Conservation (phyloP, 495 filamentous ascomycete species). For the Aspergillus conjunctus region DNA sequence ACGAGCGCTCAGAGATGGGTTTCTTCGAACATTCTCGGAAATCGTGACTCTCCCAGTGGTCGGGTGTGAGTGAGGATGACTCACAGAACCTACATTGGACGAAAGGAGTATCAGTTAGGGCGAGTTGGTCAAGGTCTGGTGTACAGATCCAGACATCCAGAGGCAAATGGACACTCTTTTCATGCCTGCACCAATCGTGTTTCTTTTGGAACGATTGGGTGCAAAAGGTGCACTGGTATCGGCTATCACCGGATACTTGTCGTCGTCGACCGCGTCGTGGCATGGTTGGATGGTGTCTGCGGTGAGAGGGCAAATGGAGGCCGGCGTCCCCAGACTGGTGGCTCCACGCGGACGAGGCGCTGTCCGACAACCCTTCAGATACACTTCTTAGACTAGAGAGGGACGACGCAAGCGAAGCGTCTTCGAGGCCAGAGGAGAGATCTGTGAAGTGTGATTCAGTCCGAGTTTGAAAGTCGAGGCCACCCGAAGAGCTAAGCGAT, state of each 20-base stretch:
- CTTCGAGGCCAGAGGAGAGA: conserved; percentile 8
- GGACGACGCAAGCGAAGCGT: conserved; percentile 14
- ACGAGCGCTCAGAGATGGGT: conserved; percentile 66
- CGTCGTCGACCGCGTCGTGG: conserved; percentile 46
- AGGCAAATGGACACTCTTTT: conserved; percentile 76
- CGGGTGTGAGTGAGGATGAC: conserved; percentile 53
- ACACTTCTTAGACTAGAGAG: conserved; percentile 34
- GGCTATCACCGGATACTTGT: conserved; percentile 40
- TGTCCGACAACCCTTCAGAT: conserved; percentile 40
- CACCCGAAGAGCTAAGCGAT: background rate
- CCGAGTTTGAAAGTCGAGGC: background rate
- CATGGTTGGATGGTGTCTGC: conserved; percentile 14
- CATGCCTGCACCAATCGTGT: conserved; percentile 83
- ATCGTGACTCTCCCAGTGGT: conserved; percentile 72
- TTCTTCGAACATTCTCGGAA: conserved; percentile 68
- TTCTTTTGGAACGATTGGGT: conserved; percentile 78
- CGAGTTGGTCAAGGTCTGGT: conserved; percentile 12
- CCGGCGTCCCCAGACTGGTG: conserved; percentile 45
- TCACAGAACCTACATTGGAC: conserved; percentile 68
- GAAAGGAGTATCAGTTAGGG: conserved; percentile 15
- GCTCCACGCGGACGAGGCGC: conserved; percentile 46
- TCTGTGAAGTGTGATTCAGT: background rate
- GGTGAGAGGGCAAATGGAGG: conserved; percentile 11
- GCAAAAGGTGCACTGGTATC: conserved; percentile 84
- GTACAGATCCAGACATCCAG: conserved; percentile 78